Evolutionary conservation across 345 rosid species (phyloP).

Genomic region (Lumnitzera littorea): DNA sequence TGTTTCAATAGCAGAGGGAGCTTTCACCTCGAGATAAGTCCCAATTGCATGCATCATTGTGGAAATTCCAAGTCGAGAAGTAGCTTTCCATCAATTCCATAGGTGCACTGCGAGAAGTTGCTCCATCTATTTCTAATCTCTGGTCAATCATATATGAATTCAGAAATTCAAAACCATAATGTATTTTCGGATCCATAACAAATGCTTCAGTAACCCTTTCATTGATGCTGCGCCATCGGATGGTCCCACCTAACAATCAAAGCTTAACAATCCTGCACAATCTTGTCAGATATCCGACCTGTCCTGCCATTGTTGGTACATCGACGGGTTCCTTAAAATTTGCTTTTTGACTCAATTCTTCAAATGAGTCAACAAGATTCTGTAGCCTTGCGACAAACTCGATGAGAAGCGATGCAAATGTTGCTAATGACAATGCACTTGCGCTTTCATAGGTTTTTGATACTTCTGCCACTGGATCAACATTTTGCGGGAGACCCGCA

Average conservation of each 20-base stretch:
- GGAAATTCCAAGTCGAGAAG: too few species aligned
- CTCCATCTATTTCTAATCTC: too few species aligned
- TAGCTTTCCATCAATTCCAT: too few species aligned
- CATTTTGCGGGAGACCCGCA: conserved; percentile 23
- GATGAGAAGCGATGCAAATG: conserved; percentile 74
- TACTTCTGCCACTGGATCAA: conserved; percentile 30
- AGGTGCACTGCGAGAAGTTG: too few species aligned
- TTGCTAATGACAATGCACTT: conserved; percentile 79
- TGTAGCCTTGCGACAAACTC: conserved; percentile 88
- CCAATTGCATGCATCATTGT: too few species aligned
- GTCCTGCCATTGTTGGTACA: conserved; percentile 11
- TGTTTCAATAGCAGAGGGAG: too few species aligned
- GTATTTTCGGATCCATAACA: not conserved
- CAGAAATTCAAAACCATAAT: too few species aligned
- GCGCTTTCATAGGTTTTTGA: conserved; percentile 80
- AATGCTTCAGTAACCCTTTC: not conserved
- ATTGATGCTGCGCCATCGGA: not conserved
- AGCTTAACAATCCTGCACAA: conserved; percentile 14
- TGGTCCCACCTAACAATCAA: not conserved
- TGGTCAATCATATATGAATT: too few species aligned
- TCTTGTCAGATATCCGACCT: conserved; percentile 33
- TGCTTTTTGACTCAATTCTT: conserved; percentile 62
- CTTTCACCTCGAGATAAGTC: too few species aligned
- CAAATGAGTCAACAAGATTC: conserved; percentile 55
- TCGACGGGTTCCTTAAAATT: conserved; percentile 57